Percentiles rank a stretch among this genome's conserved stretches.
Evolutionary conservation across 164 flowering plant genomes (phyloP).

Genomic region (Malania oleifera): DNA sequence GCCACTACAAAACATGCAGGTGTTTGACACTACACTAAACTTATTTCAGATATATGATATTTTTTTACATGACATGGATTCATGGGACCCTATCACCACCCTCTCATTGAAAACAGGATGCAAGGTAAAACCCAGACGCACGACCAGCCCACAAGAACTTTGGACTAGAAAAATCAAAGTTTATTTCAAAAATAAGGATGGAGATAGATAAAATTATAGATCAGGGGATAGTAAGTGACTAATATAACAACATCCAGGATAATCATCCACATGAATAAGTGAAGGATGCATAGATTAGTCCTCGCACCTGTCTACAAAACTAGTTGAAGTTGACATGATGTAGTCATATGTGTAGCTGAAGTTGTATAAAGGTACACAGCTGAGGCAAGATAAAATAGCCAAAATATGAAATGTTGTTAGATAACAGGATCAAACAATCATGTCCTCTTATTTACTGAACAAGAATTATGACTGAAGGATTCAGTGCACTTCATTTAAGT

Average conservation of each 20-base stretch:
- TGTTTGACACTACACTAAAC: not conserved
- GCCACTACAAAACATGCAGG: conserved; percentile 1
- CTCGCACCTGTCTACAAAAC: conserved; percentile 96
- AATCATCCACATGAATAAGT: not conserved
- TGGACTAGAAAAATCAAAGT: too few relatives aligned
- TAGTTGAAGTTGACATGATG: conserved; percentile 81
- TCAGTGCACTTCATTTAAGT: too few relatives aligned
- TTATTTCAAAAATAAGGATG: not conserved
- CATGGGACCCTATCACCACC: too few relatives aligned
- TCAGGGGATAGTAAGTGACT: too few relatives aligned
- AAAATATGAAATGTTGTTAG: conserved; percentile 13
- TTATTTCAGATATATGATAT: not conserved
- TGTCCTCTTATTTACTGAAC: not conserved
- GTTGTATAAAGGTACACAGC: conserved; percentile 94
- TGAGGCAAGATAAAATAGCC: conserved; percentile 41
- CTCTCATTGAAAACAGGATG: too few relatives aligned
- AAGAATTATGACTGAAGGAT: too few relatives aligned
- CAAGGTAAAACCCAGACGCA: too few relatives aligned
- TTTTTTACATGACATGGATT: too few relatives aligned
- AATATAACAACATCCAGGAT: too few relatives aligned
- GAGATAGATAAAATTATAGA: not conserved
- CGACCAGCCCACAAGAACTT: too few relatives aligned
- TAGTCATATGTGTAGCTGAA: conserved; percentile 95
- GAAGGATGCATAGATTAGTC: conserved; percentile 1
- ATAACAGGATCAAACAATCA: not conserved